phyloP scores from a whole-genome alignment of 2,329 filamentous ascomycete genomes.

The Fusarium transvaalense region DNA sequence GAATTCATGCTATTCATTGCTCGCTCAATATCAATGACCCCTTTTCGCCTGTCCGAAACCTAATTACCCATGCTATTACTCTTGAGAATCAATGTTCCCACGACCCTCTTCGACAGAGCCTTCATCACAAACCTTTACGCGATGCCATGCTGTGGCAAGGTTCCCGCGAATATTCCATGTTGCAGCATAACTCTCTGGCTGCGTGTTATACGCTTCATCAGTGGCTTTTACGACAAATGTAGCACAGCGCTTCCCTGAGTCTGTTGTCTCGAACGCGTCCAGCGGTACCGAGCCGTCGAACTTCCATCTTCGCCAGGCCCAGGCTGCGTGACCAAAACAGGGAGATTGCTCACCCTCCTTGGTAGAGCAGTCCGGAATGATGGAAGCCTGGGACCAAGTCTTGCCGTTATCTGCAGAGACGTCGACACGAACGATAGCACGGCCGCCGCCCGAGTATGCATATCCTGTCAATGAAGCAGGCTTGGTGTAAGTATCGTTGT shows the following conservation, averaged over 20 bases:
- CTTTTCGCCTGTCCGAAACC: slow-evolving; percentile 8
- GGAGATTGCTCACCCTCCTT: slow-evolving; percentile 46
- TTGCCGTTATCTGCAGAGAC: slow-evolving; percentile 72
- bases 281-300: slow-evolving; percentile 63
- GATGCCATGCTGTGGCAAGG: slow-evolving; percentile 76
- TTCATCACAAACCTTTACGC: slow-evolving; percentile 59
- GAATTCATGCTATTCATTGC: background rate
- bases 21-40: slow-evolving; percentile 1
- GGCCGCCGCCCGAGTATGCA: slow-evolving; percentile 76
- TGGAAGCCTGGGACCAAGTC: slow-evolving; percentile 73
- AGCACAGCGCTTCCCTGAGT: slow-evolving; percentile 54
- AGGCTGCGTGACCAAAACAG: slow-evolving; percentile 62
- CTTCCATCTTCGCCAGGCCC: slow-evolving; percentile 76
- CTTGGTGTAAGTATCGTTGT: slow-evolving; percentile 19
- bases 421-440: slow-evolving; percentile 75
- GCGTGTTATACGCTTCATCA: slow-evolving; percentile 75
- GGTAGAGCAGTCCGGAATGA: slow-evolving; percentile 63
- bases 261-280: slow-evolving; percentile 40
- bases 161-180: slow-evolving; percentile 76
- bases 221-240: slow-evolving; percentile 74
- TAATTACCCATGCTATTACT: background rate
- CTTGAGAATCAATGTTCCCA: background rate
- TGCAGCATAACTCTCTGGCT: slow-evolving; percentile 70
- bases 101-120: slow-evolving; percentile 34
- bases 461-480: slow-evolving; percentile 68